Evolutionary conservation across 768 basidiomycete species (phyloP), one percentile per base, ranked within the genome.

Genomic region (Podaxis pistillaris): DNA sequence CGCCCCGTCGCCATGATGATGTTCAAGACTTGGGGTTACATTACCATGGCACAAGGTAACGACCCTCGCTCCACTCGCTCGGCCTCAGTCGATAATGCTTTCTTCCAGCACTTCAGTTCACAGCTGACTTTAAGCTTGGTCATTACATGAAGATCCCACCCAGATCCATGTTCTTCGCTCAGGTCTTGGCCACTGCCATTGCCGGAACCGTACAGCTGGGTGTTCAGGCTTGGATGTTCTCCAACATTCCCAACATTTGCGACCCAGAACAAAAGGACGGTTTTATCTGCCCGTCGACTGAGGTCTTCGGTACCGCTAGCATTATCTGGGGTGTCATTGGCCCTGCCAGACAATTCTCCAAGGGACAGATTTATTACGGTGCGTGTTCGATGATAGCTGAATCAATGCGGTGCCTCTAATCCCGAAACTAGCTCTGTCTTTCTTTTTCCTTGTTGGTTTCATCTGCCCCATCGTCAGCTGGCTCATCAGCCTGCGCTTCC

Each of bases 301-400:
- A 86, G 63, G 88, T 91, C 7, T 93, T 93, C 71, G 90, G 89
- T 40, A 90, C 89, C 2, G 91, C 91, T 22, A 86, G 85, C 63
- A 83, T 94, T 64, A 83, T 93, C 65, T 92, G 87, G 87, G 90
- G 93, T 64, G 89, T 91, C 64, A 90, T 94, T 60, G 91, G 92
- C 1, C 92, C 92, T 5, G 76, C 74, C 36, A 79, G 85, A n/a
- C 81, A 86, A 69, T 93, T 90, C 79, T 89, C 85, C 1, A 52
- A 75, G 17, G 90, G 89, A 12, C 82, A 85, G 69, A 75, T 86
- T 17, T 89, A 88, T 72, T 81, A 81, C 62, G 78, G 78, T 75
- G 51, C 53, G 70, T 68, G 58, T 28, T 17, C 33, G 9, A 55
- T 19, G 15, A 24, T 47, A 26, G 2, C 36, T 22, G 7, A 56